Evolutionary conservation across 1,139 yeast genomes (phyloP), one percentile per base, ranked within the genome.

Genomic region (Yamadazyma diospyri): DNA sequence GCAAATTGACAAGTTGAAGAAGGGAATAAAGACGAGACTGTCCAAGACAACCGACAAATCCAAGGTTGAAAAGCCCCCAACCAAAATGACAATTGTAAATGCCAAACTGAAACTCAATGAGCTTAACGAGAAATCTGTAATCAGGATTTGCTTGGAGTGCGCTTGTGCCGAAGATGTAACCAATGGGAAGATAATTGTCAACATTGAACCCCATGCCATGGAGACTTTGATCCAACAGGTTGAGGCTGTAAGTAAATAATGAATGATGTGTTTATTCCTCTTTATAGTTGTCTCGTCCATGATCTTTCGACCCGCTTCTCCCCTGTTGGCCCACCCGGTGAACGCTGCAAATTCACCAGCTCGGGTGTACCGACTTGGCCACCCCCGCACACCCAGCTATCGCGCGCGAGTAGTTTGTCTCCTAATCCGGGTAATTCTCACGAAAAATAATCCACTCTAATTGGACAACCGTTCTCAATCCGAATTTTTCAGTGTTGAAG

Each of bases 61-160:
- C 20, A 27, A 25, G 12, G 23, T 34, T 8, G 23, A 25, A 13
- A 17, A 29, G 11, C 17, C 23, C 35, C 12, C 3, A 5, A 16
- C 25, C 3, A 43, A 42, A 23, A 38, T 40, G 37, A 39, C 53
- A 4, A 12, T 39, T 4, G 38, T 43, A 16, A 41, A 36, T 20
- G 39, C 39, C 14, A 36, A 29, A 13, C 24, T 36, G 12, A 42
- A 34, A 16, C 41, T 51, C 42, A 44, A 41, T 23, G 43, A 46
- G 28, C 45, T 57, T 30, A 59, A 61, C 38, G 45, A 43, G 18
- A 48, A 51, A 30, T 52, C 49, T n/a, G 38, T 27, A 22, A 42
- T 43, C 25, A 36, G 37, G 6, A 35, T 52, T 13, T 55, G 61
- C 34, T 33, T 54, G 16, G 40, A 42, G n/a, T 55, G 61, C 42